Percentiles rank a stretch among this genome's conserved stretches.
Evolutionary conservation across 2,329 filamentous ascomycete genomes (phyloP).

Genomic region (Aspergillus hortae): DNA sequence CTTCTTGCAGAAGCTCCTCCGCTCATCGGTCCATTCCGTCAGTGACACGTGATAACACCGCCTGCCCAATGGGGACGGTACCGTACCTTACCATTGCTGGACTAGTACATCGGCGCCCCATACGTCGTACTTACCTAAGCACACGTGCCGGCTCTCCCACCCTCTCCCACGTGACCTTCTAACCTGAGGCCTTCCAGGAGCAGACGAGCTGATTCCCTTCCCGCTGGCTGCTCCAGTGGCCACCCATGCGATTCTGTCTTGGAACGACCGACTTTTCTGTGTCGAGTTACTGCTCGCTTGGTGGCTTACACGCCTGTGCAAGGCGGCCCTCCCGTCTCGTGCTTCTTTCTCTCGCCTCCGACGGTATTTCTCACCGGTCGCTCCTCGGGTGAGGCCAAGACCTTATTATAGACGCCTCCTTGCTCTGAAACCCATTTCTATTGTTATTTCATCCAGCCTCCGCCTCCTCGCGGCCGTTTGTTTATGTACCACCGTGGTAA

Average conservation of each 20-base stretch:
- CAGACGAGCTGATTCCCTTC: conserved; percentile 21
- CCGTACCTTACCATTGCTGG: background rate
- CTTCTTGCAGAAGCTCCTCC: background rate
- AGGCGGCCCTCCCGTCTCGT: conserved; percentile 29
- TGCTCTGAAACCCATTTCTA: conserved; percentile 18
- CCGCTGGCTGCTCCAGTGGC: conserved; percentile 16
- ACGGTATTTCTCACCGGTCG: conserved; percentile 25
- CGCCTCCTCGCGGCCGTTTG: conserved; percentile 10
- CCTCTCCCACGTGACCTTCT: conserved; percentile 12
- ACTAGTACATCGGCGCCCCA: too few relatives aligned
- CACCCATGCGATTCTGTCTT: conserved; percentile 25
- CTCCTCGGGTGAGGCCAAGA: conserved; percentile 26
- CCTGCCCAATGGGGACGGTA: background rate
- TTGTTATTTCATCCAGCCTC: conserved; percentile 12
- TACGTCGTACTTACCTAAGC: conserved; percentile 11
- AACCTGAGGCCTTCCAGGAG: conserved; percentile 16
- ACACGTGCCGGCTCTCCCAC: conserved; percentile 4
- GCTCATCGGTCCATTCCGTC: background rate
- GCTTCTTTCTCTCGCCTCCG: conserved; percentile 22
- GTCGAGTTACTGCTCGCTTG: conserved; percentile 19
- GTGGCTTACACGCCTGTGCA: conserved; percentile 26
- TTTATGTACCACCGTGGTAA: conserved; percentile 16
- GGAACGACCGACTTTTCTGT: conserved; percentile 17
- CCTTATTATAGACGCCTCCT: conserved; percentile 24
- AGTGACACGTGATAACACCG: background rate